phyloP scores from a whole-genome alignment of 208 protist species.

The Trichomonas gallinae region DNA sequence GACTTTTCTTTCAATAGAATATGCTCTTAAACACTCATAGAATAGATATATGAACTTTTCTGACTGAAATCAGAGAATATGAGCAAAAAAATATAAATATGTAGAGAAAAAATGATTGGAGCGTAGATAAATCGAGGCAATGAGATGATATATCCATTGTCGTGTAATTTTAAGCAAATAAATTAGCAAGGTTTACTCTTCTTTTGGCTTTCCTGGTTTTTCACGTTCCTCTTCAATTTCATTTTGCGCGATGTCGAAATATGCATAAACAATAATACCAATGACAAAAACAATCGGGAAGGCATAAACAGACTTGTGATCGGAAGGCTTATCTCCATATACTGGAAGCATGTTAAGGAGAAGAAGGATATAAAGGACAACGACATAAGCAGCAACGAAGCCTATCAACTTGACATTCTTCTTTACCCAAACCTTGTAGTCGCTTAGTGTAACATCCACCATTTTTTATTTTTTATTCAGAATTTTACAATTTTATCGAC shows the following conservation, averaged over 20 bases:
- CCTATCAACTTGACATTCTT: background rate
- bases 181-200: background rate
- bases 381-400: background rate
- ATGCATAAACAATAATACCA: background rate
- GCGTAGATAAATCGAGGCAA: too few relatives aligned
- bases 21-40: too few relatives aligned
- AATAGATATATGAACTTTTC: too few relatives aligned
- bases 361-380: background rate
- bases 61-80: too few relatives aligned
- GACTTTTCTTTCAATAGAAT: too few relatives aligned
- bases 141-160: too few relatives aligned
- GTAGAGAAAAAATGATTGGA: too few relatives aligned
- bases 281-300: background rate
- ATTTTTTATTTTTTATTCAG: background rate
- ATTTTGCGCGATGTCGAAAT: background rate
- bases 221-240: background rate
- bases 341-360: background rate
- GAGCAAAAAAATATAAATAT: too few relatives aligned
- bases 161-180: background rate
- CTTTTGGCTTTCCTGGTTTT: background rate
- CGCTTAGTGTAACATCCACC: background rate
- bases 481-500: too few relatives aligned
- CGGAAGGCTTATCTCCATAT: background rate
- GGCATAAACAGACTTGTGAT: background rate
- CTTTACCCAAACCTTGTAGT: background rate